Evolutionary conservation across 2,329 filamentous ascomycete species (phyloP), one percentile per base, ranked within the genome.

Genomic region (Penicillium sp.): DNA sequence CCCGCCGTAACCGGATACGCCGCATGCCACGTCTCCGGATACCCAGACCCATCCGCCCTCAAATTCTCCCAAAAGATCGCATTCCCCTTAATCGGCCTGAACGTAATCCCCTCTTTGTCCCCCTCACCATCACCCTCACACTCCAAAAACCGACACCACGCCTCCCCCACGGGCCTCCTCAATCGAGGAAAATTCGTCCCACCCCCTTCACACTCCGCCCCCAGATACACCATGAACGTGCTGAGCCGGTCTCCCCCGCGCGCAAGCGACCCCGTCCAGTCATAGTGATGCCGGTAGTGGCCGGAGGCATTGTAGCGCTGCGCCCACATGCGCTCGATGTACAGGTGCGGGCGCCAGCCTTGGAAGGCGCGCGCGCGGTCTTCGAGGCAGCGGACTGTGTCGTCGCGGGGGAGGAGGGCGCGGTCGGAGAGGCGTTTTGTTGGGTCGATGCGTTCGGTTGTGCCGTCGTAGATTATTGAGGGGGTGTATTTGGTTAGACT

Each of bases 61-160:
- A 87, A 76, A 70, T 88, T 88, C 74, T 84, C 82, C 86, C 86
- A 88, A 59, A 83, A 88, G 1, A 88, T 80, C 1, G 85, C 86
- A 74, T 85, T 85, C 0, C 84, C 83, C 58, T 78, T 79, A 42
- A 82, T 79, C 0, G 85, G 81, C 68, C 83, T 84, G 67, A 88
- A 88, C 0, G 82, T 85, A 1, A 87, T 76, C 0, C 85, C 85
- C 34, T 76, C 68, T 10, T 55, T 62, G 11, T 65, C 67, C 35
- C 61, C 47, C 12, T 45, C 56, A 0, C 59, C 62, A 1, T 74
- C 74, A 1, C 67, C 73, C 55, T 76, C 75, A 66, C 84, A 87
- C 56, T 86, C 83, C 25, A 88, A 66, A 63, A 86, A 86, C 54
- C 78, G 72, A 71, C 85, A 87, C 86, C 85, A 88, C 55, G 73